phyloP scores from a whole-genome alignment of 108 stramenopile genomes.

The Cylindrotheca closterium region DNA sequence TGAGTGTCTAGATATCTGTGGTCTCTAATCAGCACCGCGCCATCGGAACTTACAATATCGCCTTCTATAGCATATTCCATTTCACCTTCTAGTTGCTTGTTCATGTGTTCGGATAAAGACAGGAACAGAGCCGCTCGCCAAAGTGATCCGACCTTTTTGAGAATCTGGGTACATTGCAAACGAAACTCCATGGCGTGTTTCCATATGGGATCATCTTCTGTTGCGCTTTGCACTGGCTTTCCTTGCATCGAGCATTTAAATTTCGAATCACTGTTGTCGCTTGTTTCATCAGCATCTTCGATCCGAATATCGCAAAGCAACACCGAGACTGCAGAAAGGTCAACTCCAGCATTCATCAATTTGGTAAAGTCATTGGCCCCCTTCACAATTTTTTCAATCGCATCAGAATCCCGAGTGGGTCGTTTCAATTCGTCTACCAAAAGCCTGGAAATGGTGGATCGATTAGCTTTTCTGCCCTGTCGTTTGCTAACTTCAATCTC shows the following conservation, averaged over 20 bases:
- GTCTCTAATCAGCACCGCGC: no score
- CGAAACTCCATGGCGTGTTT: constrained; percentile 81
- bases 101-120: constrained; percentile 70
- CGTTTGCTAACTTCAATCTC: constrained; percentile 13
- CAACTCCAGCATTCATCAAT: constrained; percentile 58
- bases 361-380: constrained; percentile 73
- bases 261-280: constrained; percentile 7
- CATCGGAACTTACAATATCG: constrained; percentile 55
- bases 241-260: constrained; percentile 55
- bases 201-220: constrained; percentile 77
- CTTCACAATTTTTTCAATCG: constrained; percentile 69
- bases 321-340: constrained; percentile 66
- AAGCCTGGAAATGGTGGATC: constrained; percentile 51
- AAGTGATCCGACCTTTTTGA: constrained; percentile 57
- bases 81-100: constrained; percentile 21
- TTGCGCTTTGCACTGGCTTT: constrained; percentile 43
- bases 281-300: constrained; percentile 16
- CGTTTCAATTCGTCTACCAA: constrained; percentile 78
- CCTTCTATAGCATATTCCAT: constrained; percentile 69
- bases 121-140: constrained; percentile 78
- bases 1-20: no score
- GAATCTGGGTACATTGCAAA: constrained; percentile 40
- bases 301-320: constrained; percentile 67
- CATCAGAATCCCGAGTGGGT: constrained; percentile 72
- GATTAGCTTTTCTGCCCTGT: constrained; percentile 50